Evolutionary conservation across 306 rosid genomes (phyloP), one percentile per base, ranked within the genome.

Genomic region (Nissolia schottii): DNA sequence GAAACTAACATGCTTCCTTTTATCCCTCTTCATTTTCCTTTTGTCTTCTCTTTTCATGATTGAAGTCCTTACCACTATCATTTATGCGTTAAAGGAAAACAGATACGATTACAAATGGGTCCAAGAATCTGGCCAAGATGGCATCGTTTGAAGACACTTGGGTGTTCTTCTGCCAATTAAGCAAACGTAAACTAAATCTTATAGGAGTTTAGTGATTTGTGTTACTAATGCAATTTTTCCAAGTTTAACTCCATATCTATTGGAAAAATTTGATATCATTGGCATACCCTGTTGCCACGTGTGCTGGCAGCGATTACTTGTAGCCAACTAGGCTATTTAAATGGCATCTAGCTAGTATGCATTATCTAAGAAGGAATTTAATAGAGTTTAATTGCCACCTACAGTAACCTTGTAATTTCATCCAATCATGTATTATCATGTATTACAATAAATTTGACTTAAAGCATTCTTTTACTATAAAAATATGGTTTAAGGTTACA

Each of bases 11-110:
- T 28, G 75, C 55, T 15, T 28, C 7, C 32, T 27, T 64, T 29
- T 10, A 50, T 23, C n/a, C 25, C n/a, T 40, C 34, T 25, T 55
- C 7, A 43, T 27, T 46, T 70, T 56, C 8, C 57, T 27, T n/a
- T 50, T 59, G 48, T 64, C 64, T 64, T 49, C n/a, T 16, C 64
- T 59, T 77, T 62, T 59, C 67, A 63, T 68, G 67, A 74, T 74
- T 65, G 5, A 23, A 12, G 56, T 18, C 57, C 81, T 60, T 64
- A 43, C 56, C 75, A 60, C 75, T 55, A 75, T 28, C 24, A 18
- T 40, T 13, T 31, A 20, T 23, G 20, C 35, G 68, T 50, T 27
- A 34, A 48, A 20, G 64, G 64, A 53, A 34, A 74, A n/a, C n/a
- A 41, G 69, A 75, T 35, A 24, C 19, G 29, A 59, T 61, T 51